Percentiles rank a stretch among this genome's conserved stretches.
Evolutionary conservation across 2,329 filamentous ascomycete genomes (phyloP).

Genomic region (Stachybotrys elegans): DNA sequence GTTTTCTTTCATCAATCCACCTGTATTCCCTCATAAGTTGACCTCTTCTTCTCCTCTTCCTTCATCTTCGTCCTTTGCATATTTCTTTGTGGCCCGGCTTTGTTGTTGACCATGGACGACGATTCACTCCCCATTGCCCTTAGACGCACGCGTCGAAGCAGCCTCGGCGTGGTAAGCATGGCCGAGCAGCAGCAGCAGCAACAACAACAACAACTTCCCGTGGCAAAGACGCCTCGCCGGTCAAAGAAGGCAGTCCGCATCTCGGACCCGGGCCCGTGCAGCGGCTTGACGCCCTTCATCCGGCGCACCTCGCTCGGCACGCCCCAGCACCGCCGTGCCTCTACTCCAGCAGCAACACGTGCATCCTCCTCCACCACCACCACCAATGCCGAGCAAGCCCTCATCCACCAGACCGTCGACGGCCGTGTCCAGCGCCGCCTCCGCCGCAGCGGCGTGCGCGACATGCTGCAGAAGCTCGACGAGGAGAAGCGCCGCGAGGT

Average conservation of each 20-base stretch:
- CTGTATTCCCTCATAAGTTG: not conserved
- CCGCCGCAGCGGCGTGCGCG: constrained; percentile 50
- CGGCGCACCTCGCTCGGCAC: constrained; percentile 42
- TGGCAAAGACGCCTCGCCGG: constrained; percentile 23
- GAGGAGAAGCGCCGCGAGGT: constrained; percentile 38
- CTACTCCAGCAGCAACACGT: constrained; percentile 28
- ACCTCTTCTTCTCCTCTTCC: not conserved
- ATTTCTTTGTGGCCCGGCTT: not conserved
- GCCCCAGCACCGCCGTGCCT: constrained; percentile 38
- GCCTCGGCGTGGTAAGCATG: constrained; percentile 21
- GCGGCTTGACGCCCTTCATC: constrained; percentile 56
- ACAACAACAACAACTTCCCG: too few species aligned
- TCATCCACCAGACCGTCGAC: constrained; percentile 49
- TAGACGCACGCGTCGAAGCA: constrained; percentile 46
- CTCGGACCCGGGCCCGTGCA: constrained; percentile 52
- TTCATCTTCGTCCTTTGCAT: not conserved
- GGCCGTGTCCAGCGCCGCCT: constrained; percentile 53
- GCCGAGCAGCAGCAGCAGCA: constrained; percentile 7
- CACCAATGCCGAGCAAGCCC: constrained; percentile 26
- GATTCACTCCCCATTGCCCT: constrained; percentile 50
- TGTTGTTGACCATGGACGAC: constrained; percentile 25
- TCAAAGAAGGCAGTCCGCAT: constrained; percentile 50
- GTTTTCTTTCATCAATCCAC: not conserved
- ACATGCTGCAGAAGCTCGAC: constrained; percentile 51
- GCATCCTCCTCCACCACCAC: not conserved